Base-by-base conservation (phyloP, 169 alveolate genomes). In the Prorocentrum cordatum region DNA sequence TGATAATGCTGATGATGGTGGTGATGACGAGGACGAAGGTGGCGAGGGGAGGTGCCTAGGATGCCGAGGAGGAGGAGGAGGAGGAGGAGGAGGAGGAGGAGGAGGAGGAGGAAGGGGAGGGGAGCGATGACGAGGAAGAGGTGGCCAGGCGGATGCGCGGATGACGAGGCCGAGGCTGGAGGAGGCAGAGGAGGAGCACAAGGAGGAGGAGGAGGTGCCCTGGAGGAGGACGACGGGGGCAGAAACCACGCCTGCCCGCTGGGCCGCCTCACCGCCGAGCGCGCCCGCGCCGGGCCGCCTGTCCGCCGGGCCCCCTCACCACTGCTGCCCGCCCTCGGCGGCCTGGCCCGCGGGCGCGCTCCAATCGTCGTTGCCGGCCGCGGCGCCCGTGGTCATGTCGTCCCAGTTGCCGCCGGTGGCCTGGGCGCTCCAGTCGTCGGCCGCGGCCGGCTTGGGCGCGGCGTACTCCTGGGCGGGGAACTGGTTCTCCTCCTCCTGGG, bases 381-480 rank as follows among this genome's bases (percentile, higher is more conserved):
- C 61, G 7, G 61, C 3, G 29, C 70, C 87, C 38, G 42, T 72
- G 29, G 87, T 77, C 87, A 77, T 77, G 87, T 77, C 87, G 62
- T 77, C 87, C 87, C 87, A 77, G 31, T 77, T 77, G 72, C 87
- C 87, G 24, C 20, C 50, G 6, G 50, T 12, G 50, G 6, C 20
- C 6, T 39, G 6, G 6, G 50, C 12, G n/a, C n/a, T n/a, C n/a
- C n/a, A n/a, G n/a, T n/a, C n/a, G n/a, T n/a, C n/a, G n/a, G n/a
- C n/a, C n/a, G n/a, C n/a, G n/a, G 6, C 50, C 6, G 50, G 50
- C 20, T 6, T 6, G 6, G 50, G 20, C 50, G 6, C 50, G 50
- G 50, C 50, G 50, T 6, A 6, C 50, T 39, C 50, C 12, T 39
- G 6, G 50, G 20, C 50, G 20, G 6, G 50, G 12, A 14, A 9